Evolutionary conservation across 495 filamentous ascomycete genomes (phyloP), one percentile per base, ranked within the genome.

Genomic region (Xylaria scruposa): DNA sequence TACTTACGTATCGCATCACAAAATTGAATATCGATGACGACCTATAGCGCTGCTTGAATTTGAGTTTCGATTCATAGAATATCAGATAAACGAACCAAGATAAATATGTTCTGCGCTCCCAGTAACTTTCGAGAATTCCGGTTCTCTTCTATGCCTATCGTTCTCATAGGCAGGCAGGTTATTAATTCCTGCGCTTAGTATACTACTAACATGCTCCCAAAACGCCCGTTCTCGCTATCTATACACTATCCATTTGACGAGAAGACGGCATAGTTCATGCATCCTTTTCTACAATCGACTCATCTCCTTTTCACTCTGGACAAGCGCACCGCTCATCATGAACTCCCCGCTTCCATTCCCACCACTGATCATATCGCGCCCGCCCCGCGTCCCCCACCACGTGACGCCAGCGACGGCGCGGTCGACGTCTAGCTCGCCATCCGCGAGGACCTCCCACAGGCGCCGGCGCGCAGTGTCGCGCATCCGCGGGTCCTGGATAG

Each of bases 351-450:
- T 21, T 17, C 53, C 58, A 24, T 21, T 68, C 17, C 19, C 67
- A 2, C 53, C 65, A 9, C 21, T 68, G 5, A 85, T 78, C 42
- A 81, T 78, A 69, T 84, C 78, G 40, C 80, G 72, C 2, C 84
- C 84, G 0, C 84, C 84, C 54, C 78, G 76, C 5, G 80, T 84
- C 9, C 83, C 83, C 96, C 96, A 99, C 96, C 96, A 99, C 15
- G 89, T 88, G 36, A 97, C 91, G 70, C 91, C 95, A 58, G 93
- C 84, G 61, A 91, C 90, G 12, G 93, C 90, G 33, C 94, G 85
- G 75, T 97, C 93, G 60, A 97, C 89, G 82, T 98, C 95, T 91
- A 98, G 95, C 82, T 98, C 95, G 9, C 95, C 94, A 71, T 87
- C 88, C 31, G 90, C 90, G 53, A 98, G 72, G 1, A 93, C 86